These are phyloP conservation scores for Telopea speciosissima DNA, from an alignment of 177 flowering plant species.

Conservation along the genomic window DNA sequence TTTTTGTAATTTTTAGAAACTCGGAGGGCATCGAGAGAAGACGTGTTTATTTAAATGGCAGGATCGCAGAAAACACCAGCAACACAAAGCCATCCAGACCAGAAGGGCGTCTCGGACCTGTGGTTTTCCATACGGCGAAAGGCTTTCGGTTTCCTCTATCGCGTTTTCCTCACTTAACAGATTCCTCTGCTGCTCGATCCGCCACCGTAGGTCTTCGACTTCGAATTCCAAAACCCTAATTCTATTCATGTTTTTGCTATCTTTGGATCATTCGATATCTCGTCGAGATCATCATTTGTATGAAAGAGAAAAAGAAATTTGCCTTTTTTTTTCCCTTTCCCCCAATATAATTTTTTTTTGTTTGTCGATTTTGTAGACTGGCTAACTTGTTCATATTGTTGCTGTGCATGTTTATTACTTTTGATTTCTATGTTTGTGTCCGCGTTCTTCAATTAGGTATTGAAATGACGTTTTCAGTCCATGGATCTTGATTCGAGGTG, in stretches of 20 bases:
- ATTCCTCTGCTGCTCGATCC: constrained; percentile 18
- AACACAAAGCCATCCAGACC: constrained; percentile 23
- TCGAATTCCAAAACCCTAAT: neutral
- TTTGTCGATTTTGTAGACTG: neutral
- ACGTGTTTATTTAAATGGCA: constrained; percentile 12
- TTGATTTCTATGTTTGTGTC: too few species aligned
- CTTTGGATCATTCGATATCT: constrained; percentile 1
- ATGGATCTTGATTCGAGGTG: constrained; percentile 5
- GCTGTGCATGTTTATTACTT: neutral
- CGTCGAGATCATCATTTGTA: constrained; percentile 3
- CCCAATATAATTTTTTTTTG: neutral
- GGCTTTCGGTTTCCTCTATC: neutral
- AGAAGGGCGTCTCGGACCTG: constrained; percentile 14
- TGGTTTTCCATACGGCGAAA: constrained; percentile 13
- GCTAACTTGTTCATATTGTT: neutral
- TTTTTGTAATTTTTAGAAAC: constrained; percentile 4
- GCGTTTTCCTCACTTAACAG: constrained; percentile 4
- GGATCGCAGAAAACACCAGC: constrained; percentile 4
- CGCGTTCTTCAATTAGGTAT: neutral
- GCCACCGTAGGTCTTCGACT: constrained; percentile 9
- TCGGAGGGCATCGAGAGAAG: constrained; percentile 7
- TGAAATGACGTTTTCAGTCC: neutral
- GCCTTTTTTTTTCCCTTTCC: neutral
- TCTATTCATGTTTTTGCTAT: neutral
- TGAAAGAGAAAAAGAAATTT: too few species aligned